These are phyloP conservation scores for Leccinum olivaceopallidum DNA, from an alignment of 768 basidiomycete genomes.

Conservation along the genomic window DNA sequence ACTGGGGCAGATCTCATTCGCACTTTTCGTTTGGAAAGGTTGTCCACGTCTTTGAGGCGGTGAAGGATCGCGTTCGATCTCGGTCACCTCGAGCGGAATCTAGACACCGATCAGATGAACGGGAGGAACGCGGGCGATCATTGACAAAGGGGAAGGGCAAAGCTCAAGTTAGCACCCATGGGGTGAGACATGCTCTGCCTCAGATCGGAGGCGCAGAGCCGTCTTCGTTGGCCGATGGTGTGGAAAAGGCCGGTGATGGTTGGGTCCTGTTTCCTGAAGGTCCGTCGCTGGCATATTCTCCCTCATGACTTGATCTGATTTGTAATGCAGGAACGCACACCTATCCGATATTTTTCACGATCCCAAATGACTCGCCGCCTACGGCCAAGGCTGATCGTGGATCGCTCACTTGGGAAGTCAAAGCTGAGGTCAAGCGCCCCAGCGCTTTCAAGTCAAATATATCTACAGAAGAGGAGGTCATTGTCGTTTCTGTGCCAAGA, in stretches of 20 bases:
- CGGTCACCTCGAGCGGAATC: conserved; percentile 38
- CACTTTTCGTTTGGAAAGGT: conserved; percentile 57
- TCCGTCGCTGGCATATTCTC: conserved; percentile 30
- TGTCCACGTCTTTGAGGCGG: conserved; percentile 48
- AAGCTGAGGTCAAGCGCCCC: conserved; percentile 80
- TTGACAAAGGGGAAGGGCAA: conserved; percentile 33
- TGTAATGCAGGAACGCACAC: conserved; percentile 75
- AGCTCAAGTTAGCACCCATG: conserved; percentile 3
- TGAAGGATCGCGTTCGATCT: conserved; percentile 47
- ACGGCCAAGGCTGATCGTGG: conserved; percentile 75
- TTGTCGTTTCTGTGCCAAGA: conserved; percentile 68
- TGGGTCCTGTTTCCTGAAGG: conserved; percentile 94
- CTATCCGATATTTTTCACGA: conserved; percentile 89
- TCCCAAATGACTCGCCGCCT: conserved; percentile 80
- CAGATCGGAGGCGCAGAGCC: conserved; percentile 35
- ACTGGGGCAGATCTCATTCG: conserved; percentile 40
- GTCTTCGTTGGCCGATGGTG: conserved; percentile 11
- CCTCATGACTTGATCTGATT: conserved; percentile 47
- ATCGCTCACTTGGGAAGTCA: conserved; percentile 74
- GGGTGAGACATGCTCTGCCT: conserved; percentile 13
- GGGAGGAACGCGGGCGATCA: conserved; percentile 32
- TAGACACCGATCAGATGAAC: conserved; percentile 3
- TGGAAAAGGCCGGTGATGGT: conserved; percentile 41
- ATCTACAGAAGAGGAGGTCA: conserved; percentile 67
- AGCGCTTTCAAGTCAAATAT: conserved; percentile 77